Evolutionary conservation across 768 basidiomycete genomes (phyloP).

Genomic region (Pulveroboletus sp.): DNA sequence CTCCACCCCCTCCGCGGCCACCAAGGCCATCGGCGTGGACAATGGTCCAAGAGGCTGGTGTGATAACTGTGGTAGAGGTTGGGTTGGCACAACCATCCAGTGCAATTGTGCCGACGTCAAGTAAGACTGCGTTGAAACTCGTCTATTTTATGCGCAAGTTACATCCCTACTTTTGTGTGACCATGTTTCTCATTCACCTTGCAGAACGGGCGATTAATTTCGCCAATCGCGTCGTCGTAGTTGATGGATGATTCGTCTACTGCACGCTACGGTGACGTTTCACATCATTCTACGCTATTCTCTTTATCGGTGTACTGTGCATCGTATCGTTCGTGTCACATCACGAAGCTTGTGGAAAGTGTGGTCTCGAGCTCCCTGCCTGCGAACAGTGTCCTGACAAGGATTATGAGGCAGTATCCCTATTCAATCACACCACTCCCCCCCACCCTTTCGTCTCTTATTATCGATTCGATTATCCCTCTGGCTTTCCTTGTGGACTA

Average conservation of each 20-base stretch:
- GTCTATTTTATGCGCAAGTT: conserved; percentile 28
- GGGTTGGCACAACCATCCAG: conserved; percentile 46
- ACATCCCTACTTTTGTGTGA: not conserved
- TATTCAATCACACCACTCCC: conserved; percentile 8
- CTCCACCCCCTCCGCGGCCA: conserved; percentile 35
- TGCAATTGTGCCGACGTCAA: conserved; percentile 67
- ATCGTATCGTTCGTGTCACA: conserved; percentile 55
- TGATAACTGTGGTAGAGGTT: conserved; percentile 67
- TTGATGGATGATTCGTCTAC: conserved; percentile 36
- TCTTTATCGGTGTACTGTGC: conserved; percentile 55
- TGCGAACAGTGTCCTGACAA: conserved; percentile 20
- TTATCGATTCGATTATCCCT: conserved; percentile 3
- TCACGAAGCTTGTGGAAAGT: conserved; percentile 61
- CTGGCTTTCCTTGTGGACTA: conserved; percentile 11
- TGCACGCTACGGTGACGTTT: conserved; percentile 29
- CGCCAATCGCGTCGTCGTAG: conserved; percentile 39
- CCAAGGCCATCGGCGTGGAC: conserved; percentile 63
- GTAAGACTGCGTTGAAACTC: conserved; percentile 32
- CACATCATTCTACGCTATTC: conserved; percentile 31
- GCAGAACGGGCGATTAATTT: conserved; percentile 31
- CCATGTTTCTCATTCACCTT: conserved; percentile 15
- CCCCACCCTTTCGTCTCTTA: not conserved
- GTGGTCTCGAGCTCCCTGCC: conserved; percentile 48
- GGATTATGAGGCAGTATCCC: conserved; percentile 23
- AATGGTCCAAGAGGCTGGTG: conserved; percentile 65